Percentiles rank a stretch among this genome's conserved stretches.
Evolutionary conservation across 352 stramenopile species (phyloP).

Genomic region (Pythium monospermum): DNA sequence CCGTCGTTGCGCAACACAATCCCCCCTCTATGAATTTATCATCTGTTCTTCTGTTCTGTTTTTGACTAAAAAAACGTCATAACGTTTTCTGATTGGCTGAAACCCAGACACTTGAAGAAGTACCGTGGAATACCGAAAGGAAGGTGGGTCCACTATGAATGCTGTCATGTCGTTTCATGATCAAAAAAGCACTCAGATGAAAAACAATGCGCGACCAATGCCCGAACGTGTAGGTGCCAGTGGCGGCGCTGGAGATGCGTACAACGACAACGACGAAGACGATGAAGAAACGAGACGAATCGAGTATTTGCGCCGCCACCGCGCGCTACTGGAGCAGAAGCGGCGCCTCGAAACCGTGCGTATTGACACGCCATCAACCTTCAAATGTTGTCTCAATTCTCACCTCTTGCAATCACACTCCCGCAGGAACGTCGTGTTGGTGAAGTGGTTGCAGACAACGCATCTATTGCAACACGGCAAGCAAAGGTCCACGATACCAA

Average conservation of each 20-base stretch:
- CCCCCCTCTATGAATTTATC: conserved; percentile 11
- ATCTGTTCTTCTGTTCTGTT: too few species aligned
- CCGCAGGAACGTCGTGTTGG: conserved; percentile 16
- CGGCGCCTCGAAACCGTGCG: conserved; percentile 54
- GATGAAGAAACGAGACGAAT: conserved; percentile 37
- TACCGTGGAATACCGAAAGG: background rate
- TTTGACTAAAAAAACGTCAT: too few species aligned
- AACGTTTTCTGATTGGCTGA: conserved; percentile 14
- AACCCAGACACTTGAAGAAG: conserved; percentile 9
- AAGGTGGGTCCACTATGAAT: conserved; percentile 2
- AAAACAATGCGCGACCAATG: background rate
- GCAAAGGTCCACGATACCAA: background rate
- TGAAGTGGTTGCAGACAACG: conserved; percentile 14
- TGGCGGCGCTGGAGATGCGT: background rate
- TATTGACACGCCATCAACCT: background rate
- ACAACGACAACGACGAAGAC: conserved; percentile 12
- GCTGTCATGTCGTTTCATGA: background rate
- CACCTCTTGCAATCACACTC: too few species aligned
- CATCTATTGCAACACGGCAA: conserved; percentile 10
- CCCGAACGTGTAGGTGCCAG: background rate
- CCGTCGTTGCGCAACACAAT: background rate
- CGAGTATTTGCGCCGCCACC: conserved; percentile 39
- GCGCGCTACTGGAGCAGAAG: conserved; percentile 42
- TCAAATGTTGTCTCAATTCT: too few species aligned
- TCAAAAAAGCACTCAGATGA: background rate